Base-by-base conservation (phyloP, 2,329 filamentous ascomycete species). In the Colletotrichum godetiae region DNA sequence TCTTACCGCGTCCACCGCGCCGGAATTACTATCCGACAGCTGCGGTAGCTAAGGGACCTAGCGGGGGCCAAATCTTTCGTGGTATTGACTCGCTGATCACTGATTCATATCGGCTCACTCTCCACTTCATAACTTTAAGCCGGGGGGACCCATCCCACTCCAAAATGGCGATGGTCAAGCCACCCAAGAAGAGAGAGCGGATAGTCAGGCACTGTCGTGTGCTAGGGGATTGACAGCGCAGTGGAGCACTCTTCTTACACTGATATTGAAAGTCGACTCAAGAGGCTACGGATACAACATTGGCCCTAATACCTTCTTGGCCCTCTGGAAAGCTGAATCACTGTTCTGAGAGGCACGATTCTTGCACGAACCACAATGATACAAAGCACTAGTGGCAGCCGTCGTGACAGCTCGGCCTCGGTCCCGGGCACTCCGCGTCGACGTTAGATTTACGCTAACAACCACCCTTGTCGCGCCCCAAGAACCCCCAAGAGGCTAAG, bases 401-500 rank as follows among this genome's bases (percentile, higher is more conserved):
- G 15, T 42, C 37, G 5, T 42, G 37, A 42, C 2, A 7, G 13
- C 37, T 19, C 6, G 52, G 35, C 11, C 63, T 67, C 22, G 6
- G 37, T 3, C 5, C 15, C 53, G 35, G 56, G 56, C 64, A n/a
- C 57, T 62, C 68, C 10, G 52, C 52, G 31, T 56, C 57, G 19
- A 46, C 10, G 12, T 4, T 55, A 15, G 37, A 37, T 49, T 31
- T n/a, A 13, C 37, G 53, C 46, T 61, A 56, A 27, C 7, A 15
- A 35, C 12, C 15, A 42, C 13, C 37, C 37, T 42, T 42, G 37
- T 42, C 37, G 13, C 2, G 19, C 49, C 52, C 66, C 69, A 72
- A 63, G 65, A 63, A 37, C 31, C 65, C 33, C 68, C 69, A 72
- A 72, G 66, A 64, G 37, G 19, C 37, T 19, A 19, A 42, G 37